Evolutionary conservation across 768 basidiomycete species (phyloP), one percentile per base, ranked within the genome.

Genomic region (Kwoniella pini): DNA sequence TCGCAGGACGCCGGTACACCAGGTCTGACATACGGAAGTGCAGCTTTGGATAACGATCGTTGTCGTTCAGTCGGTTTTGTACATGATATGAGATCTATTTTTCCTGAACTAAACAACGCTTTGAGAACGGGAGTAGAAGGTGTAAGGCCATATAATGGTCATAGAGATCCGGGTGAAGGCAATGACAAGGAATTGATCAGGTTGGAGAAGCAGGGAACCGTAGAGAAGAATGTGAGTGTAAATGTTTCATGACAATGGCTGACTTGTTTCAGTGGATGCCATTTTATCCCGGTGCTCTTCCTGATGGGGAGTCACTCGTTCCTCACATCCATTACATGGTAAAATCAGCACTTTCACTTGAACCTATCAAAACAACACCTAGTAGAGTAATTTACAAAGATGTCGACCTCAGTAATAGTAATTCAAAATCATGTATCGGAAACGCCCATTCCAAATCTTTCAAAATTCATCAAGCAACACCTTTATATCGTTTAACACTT

Each of bases 241-340:
- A 27, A 31, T 17, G 12, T 26, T 46, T 4, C 13, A 6, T 43
- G 10, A 53, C 24, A 24, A 42, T 19, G 19, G 3, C 13, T 28
- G 13, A 10, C 12, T 12, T 21, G 36, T 33, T 39, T 10, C 17
- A 62, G 61, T 62, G 61, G 61, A 46, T 57, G 39, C 43, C 54
- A 27, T 62, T 62, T 40, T 62, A 51, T 28, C 55, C 61, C 5
- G 54, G 55, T 3, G 44, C 61, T 13, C n/a, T 49, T n/a, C 44
- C 61, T 27, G 48, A 56, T 28, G 48, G 54, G 6, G 26, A 33
- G 19, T 27, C 57, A 4, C 12, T 57, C 21, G 12, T 46, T 26
- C 61, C 61, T 11, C 54, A 62, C 33, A 50, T 62, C n/a, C 61
- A 62, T 19, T 62, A 62, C 24, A 28, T 22, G 27, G 49, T 56